Evolutionary conservation across 306 rosid genomes (phyloP), one percentile per base, ranked within the genome.

Genomic region (Cyamopsis tetragonoloba): DNA sequence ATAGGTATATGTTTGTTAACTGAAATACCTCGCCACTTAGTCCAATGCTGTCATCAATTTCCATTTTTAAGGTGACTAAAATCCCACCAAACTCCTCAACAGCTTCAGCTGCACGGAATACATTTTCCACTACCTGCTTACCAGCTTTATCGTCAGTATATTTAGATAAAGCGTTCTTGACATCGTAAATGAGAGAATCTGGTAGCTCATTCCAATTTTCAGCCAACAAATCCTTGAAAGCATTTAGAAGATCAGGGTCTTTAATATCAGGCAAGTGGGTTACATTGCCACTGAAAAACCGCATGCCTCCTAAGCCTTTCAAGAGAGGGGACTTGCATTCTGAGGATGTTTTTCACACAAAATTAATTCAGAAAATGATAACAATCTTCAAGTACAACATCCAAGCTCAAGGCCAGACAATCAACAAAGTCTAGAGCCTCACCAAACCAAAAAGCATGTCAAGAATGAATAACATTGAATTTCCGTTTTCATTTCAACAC

Each of bases 211-310:
- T 89, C 97, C 97, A 95, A 66, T 50, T 81, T 51, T 42, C 81
- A 51, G 97, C 97, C 83, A 95, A 30, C 83, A 95, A 90, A 76
- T 86, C 95, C 83, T 88, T 90, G 86, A 95, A 90, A 48, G 46
- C 91, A 30, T 54, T 69, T 11, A 39, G 77, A 68, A 95, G 89
- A 38, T 55, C 77, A 74, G 91, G 71, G 63, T 90, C 97, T 14
- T 67, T 74, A 20, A 95, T 80, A 44, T 64, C 66, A 54, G 99
- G 99, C 81, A 73, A 4, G 74, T 71, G 92, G 8, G 63, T 64
- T 46, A 83, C 79, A 30, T 77, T 89, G 63, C 74, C 85, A 50
- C 99, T 85, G 54, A 64, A 90, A 55, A 48, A 83, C 60, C 90
- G 72, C 61, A 44, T 30, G 49, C 81, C 78, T 43, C 95, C 89